These are phyloP conservation scores for Lactarius tabidus DNA, from an alignment of 768 basidiomycete species.

Conservation along the genomic window DNA sequence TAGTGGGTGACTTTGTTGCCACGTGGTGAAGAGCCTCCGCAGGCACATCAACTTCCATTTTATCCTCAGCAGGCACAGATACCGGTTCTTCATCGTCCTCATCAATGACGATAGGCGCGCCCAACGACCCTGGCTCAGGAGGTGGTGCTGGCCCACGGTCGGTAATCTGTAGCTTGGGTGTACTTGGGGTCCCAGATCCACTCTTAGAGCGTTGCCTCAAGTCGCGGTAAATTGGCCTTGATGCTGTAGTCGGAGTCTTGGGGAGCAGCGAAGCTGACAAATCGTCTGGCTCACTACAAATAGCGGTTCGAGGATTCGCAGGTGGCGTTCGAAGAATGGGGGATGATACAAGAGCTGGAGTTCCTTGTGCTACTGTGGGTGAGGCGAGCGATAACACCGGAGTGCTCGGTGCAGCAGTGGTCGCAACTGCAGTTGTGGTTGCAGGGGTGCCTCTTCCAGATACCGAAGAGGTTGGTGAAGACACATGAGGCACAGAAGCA, in stretches of 20 bases:
- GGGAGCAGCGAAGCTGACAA: neutral
- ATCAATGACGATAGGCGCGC: constrained; percentile 20
- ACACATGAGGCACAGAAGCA: neutral
- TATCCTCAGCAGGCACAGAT: neutral
- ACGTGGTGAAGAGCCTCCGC: neutral
- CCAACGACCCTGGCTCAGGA: constrained; percentile 13
- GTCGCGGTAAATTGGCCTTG: constrained; percentile 7
- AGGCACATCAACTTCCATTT: neutral
- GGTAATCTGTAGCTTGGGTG: constrained; percentile 13
- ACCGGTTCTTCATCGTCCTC: constrained; percentile 7
- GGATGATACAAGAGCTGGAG: neutral
- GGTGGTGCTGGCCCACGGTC: constrained; percentile 11
- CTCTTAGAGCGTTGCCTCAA: constrained; percentile 3
- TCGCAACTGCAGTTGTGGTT: neutral
- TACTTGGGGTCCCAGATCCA: neutral
- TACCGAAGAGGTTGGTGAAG: neutral
- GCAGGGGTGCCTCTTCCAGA: neutral
- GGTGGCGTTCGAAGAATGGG: neutral
- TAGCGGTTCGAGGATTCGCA: neutral
- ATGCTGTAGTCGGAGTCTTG: neutral
- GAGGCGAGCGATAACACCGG: neutral
- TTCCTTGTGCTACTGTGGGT: neutral
- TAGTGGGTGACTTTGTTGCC: neutral
- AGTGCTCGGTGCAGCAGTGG: neutral
- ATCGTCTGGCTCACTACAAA: neutral